Base-by-base conservation (phyloP, 352 stramenopile genomes). In the Thalassiosira mediterranea region DNA sequence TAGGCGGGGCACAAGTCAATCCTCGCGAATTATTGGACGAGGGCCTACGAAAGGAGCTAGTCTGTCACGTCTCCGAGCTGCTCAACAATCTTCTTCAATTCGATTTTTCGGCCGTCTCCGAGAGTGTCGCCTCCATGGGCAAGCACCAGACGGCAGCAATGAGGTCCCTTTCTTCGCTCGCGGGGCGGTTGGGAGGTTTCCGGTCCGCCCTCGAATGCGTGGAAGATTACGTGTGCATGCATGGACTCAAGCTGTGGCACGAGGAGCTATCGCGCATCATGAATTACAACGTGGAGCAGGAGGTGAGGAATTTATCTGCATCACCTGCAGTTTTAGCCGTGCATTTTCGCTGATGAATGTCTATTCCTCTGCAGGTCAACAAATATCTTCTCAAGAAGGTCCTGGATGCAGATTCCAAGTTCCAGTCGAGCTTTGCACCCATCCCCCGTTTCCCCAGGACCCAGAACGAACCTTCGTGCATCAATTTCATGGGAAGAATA, bases 251-350 rank as follows among this genome's bases (percentile, higher is more conserved):
- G 29, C 97, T 98, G 87, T 98, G 95, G 95, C 94, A 98, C 71
- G 92, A 97, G 76, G 96, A 98, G 76, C 78, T 98, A 15, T 94
- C 88, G 23, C 93, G 96, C 15, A 96, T 98, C 65, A 96, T 98
- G 64, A 96, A 96, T 61, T 98, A 97, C 85, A 97, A 98, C 49
- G 92, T 97, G n/a, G 95, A 98, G 76, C 94, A 97, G 61, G 96
- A 98, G 79, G 68, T 78, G 28, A 70, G 21, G 11, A 26, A 11
- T 8, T 54, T 54, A n/a, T 34, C 15, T 56, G 47, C 8, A 17
- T 15, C n/a, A 17, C 47, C n/a, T 65, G 2, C 51, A 70, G 40
- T 38, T 42, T n/a, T 7, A 59, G 40, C 40, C 26, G 44, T 8
- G 8, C 17, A 7, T 38, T 31, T 15, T 49, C 46, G n/a, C 54